Percentiles rank a stretch among this genome's conserved stretches.
Evolutionary conservation across 345 rosid species (phyloP).

Genomic region (Lenwebbia sp.): DNA sequence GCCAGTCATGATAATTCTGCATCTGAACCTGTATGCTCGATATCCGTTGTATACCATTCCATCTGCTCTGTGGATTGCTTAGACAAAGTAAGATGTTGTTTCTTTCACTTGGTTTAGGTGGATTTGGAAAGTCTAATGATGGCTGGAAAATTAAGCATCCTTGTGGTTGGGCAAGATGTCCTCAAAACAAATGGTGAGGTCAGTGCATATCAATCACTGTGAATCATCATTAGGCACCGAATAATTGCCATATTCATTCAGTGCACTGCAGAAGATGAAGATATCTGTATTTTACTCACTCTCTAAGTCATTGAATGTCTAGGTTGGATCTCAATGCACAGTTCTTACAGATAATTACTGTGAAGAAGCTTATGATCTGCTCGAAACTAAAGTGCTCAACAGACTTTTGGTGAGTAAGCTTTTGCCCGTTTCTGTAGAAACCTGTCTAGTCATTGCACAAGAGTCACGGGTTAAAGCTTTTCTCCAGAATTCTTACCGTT

Average conservation of each 20-base stretch:
- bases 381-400: conserved; percentile 32
- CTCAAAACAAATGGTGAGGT: conserved; percentile 38
- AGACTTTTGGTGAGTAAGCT: conserved; percentile 32
- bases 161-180: conserved; percentile 50
- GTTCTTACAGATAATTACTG: conserved; percentile 57
- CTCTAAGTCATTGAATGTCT: neutral
- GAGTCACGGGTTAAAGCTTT: neutral
- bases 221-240: neutral
- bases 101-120: conserved; percentile 20
- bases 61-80: neutral
- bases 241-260: neutral
- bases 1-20: neutral
- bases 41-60: neutral
- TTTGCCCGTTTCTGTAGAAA: neutral
- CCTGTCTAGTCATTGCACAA: neutral
- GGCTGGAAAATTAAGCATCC: conserved; percentile 33
- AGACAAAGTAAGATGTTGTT: neutral
- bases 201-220: neutral
- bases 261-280: neutral
- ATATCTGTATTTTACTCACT: neutral
- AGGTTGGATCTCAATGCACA: conserved; percentile 51
- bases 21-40: neutral
- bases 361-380: conserved; percentile 62
- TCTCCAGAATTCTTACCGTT: neutral
- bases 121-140: conserved; percentile 54